phyloP scores from a whole-genome alignment of 495 filamentous ascomycete species.

The Chaetomium fimeti region DNA sequence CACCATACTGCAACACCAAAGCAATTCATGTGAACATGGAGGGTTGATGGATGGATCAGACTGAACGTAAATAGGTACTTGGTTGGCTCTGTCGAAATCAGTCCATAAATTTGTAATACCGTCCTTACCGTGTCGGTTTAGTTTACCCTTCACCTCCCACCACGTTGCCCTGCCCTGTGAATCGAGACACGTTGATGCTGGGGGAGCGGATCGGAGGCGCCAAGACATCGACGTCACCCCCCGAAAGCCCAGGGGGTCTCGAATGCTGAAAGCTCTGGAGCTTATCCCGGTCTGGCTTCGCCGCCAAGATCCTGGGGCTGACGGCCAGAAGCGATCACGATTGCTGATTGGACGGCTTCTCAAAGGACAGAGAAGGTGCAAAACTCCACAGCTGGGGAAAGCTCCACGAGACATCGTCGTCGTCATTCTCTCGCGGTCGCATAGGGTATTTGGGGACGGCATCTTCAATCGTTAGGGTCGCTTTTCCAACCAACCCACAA shows the following conservation, averaged over 20 bases:
- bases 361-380: conserved; percentile 12
- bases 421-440: conserved; percentile 7
- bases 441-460: neutral
- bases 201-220: neutral
- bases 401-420: conserved; percentile 3
- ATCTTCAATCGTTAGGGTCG: neutral
- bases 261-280: neutral
- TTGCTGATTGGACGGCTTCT: conserved; percentile 2
- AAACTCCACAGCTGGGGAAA: neutral
- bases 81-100: neutral
- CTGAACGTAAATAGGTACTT: neutral
- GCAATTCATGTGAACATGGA: conserved; percentile 75
- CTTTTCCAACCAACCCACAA: neutral
- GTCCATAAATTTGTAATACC: neutral
- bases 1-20: conserved; percentile 78
- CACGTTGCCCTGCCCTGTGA: no score
- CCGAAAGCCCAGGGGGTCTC: no score
- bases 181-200: no score
- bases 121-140: no score
- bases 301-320: neutral
- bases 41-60: conserved; percentile 23
- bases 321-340: neutral
- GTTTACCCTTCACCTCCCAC: no score
- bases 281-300: neutral
- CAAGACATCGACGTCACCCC: conserved; percentile 9